Evolutionary conservation across 305 asterid species (phyloP).

Genomic region (Vinca major): DNA sequence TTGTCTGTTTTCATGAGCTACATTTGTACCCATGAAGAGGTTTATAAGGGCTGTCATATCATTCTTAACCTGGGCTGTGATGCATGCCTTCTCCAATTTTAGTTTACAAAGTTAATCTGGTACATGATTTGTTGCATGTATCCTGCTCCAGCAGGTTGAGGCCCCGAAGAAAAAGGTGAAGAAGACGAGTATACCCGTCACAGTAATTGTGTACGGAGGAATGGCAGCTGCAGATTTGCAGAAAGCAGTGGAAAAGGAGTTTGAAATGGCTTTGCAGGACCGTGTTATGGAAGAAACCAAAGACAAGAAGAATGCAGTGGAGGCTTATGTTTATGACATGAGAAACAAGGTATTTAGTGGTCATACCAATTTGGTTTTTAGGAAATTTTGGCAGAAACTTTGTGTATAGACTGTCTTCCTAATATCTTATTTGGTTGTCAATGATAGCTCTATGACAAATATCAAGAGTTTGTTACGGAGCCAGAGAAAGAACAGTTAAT

Average conservation of each 20-base stretch:
- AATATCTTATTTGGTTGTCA: no score
- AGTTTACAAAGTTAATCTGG: not conserved
- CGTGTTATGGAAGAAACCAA: conserved; percentile 97
- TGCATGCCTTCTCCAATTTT: not conserved
- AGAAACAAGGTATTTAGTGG: conserved; percentile 58
- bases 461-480: conserved; percentile 57
- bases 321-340: conserved; percentile 90
- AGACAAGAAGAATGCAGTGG: conserved; percentile 93
- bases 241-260: conserved; percentile 81
- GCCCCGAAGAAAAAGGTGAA: conserved; percentile 82
- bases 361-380: not conserved
- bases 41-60: no score
- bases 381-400: not conserved
- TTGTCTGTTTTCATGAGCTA: not conserved
- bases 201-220: conserved; percentile 66
- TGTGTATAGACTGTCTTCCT: no score
- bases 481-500: conserved; percentile 67
- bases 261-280: conserved; percentile 97
- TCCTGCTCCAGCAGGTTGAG: conserved; percentile 44
- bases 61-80: not conserved
- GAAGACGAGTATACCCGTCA: conserved; percentile 63
- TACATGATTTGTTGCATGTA: conserved; percentile 3
- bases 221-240: conserved; percentile 60
- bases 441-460: conserved; percentile 62
- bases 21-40: not conserved